Conservation (phyloP, 192 early-diverging fungal species). For the Mortierella antarctica region DNA sequence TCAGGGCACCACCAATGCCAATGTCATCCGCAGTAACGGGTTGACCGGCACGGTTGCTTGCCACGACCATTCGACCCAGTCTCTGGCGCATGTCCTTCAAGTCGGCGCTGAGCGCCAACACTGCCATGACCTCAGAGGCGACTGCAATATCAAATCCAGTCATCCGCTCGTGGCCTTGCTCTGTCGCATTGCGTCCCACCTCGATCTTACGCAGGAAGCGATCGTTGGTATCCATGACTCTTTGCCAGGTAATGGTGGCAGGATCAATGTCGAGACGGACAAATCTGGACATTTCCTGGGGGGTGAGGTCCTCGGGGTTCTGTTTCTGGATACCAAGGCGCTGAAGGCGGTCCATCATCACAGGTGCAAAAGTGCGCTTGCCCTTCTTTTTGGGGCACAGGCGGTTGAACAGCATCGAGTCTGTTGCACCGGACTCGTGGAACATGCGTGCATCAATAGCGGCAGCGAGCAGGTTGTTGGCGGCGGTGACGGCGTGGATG, state of each 20-base stretch:
- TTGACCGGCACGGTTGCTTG: slow-evolving; percentile 79
- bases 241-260: slow-evolving; percentile 95
- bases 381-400: slow-evolving; percentile 92
- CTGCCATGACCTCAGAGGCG: slow-evolving; percentile 99
- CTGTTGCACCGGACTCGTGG: slow-evolving; percentile 90
- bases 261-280: slow-evolving; percentile 95
- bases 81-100: slow-evolving; percentile 93
- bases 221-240: slow-evolving; percentile 97
- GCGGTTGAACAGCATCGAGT: slow-evolving; percentile 87
- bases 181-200: slow-evolving; percentile 88
- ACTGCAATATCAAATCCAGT: slow-evolving; percentile 99
- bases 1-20: slow-evolving; percentile 93
- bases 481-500: slow-evolving; percentile 97
- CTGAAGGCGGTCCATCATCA: slow-evolving; percentile 85
- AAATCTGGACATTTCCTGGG: slow-evolving; percentile 82
- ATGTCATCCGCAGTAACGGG: slow-evolving; percentile 97
- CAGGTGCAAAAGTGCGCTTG: slow-evolving; percentile 79
- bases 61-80: slow-evolving; percentile 95
- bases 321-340: slow-evolving; percentile 87
- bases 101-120: slow-evolving; percentile 92
- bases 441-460: slow-evolving; percentile 98
- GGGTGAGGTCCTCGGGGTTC: slow-evolving; percentile 80
- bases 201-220: slow-evolving; percentile 93
- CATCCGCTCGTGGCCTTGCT: slow-evolving; percentile 85
- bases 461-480: slow-evolving; percentile 96